Base-by-base conservation (phyloP, 768 basidiomycete genomes). In the Gelatoporia subvermispora region DNA sequence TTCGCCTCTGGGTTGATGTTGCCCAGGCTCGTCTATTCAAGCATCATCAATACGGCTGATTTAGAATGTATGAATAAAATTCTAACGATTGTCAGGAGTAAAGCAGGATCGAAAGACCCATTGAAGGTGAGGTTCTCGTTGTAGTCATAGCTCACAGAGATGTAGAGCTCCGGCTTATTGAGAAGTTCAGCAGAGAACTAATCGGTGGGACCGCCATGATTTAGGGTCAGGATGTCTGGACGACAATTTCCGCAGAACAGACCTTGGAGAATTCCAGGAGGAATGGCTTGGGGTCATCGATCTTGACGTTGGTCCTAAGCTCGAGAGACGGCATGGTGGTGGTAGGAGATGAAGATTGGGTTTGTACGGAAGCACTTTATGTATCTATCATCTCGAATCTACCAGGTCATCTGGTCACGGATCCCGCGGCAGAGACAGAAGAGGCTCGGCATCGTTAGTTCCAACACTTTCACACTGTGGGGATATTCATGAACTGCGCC, bases 81-180 rank as follows among this genome's bases (percentile, higher is more conserved):
- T 70, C 84, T 45, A 50, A 88, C 86, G 50, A 84, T 66, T 40
- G 62, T 65, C 45, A 88, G 65, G 43, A 75, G 67, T 64, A 84
- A 77, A 3, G 84, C 80, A 17, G 85, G 85, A 15, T 85, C 84
- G 45, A 84, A 76, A 3, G 77, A 76, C 13, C 84, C 85, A 17
- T 54, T 69, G 57, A 80, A 86, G 3, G 79, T 73, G 50, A 86
- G 72, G 31, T 69, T 72, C 45, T 85, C 79, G 54, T 82, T 79
- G 68, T 81, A 72, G 10, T 62, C 69, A 55, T 81, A 73, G 53
- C 73, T 72, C 52, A 79, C 67, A n/a, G 73, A 69, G 54, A 88
- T 78, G 53, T 74, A 72, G 13, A 49, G 24, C 56, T 82, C 77
- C 0, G 81, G 81, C 60, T 84, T 86, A 0, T 62, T 61, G 51